Base-by-base conservation (phyloP, 2,329 filamentous ascomycete genomes). In the Coleophoma crateriformis region DNA sequence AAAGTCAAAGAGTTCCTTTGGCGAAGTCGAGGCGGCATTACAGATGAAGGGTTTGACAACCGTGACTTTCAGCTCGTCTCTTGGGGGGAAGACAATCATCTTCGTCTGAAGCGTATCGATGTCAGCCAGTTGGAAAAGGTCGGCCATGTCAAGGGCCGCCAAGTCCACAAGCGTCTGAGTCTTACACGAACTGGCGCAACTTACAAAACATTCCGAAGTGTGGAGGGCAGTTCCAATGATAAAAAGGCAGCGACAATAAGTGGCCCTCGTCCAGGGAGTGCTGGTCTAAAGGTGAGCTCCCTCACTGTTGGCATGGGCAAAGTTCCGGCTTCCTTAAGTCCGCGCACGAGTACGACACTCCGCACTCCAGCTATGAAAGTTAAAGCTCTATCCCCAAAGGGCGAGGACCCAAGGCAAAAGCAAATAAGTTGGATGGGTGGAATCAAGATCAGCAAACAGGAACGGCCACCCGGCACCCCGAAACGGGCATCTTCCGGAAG, bases 21-120 rank as follows among this genome's bases (percentile, higher is more conserved):
- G 91, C 80, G 91, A 64, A 81, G 82, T 44, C 82, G 91, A 49
- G 91, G 91, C 35, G 70, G 70, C 14, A 75, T 85, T 34, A 73
- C 75, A 15, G 78, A 81, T 14, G 80, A 89, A 48, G 78, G 79
- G n/a, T 69, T 86, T 42, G 91, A 96, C 60, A 75, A 90, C 54
- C 82, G 92, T 59, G 91, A 96, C 47, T 96, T 96, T 55, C 91
- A 96, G 66, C 75, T 96, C 15, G 88, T 96, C 0, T 91, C 91
- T 0, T 96, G 91, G 91, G 90, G 90, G 22, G 85, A 88, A 45
- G 92, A 96, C 65, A 87, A 87, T 57, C 81, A 90, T 61, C 73
- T 96, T 32, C 84, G 87, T 45, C 74, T 96, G 27, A 88, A 95
- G 63, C 84, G 82, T 44, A 78, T 90, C 17, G 79, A 88, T 38